Conservation (phyloP, 192 early-diverging fungal genomes). For the Coemansia sp. region DNA sequence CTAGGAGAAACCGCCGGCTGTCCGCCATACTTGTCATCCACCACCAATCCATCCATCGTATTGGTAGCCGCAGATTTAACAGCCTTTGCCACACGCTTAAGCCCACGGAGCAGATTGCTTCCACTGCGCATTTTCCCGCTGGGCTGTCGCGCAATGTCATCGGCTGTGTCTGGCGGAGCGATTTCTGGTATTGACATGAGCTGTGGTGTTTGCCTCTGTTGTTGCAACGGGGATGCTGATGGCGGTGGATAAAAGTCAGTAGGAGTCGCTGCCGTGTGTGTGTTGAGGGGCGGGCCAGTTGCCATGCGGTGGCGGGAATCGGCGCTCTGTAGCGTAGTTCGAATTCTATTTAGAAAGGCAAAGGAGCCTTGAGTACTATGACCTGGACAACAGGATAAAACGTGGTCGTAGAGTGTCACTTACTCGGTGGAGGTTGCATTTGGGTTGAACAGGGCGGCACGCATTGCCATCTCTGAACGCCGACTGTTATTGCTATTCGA, state of each 20-base stretch:
- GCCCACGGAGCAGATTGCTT: conserved; percentile 31
- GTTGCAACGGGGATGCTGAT: background rate
- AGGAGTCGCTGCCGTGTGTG: background rate
- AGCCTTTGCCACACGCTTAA: conserved; percentile 46
- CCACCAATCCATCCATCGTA: background rate
- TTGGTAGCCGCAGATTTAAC: conserved; percentile 35
- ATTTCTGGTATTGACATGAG: conserved; percentile 1
- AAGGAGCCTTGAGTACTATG: background rate
- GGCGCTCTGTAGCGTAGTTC: conserved; percentile 23
- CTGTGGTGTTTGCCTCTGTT: conserved; percentile 3
- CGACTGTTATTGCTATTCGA: conserved; percentile 15
- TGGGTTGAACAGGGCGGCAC: conserved; percentile 46
- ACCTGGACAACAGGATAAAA: background rate
- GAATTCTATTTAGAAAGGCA: conserved; percentile 18
- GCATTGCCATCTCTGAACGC: conserved; percentile 52
- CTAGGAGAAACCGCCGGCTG: conserved; percentile 13
- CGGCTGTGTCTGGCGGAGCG: background rate
- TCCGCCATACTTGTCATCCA: background rate
- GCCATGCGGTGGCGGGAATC: conserved; percentile 16
- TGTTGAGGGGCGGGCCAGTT: background rate
- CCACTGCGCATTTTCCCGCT: conserved; percentile 17
- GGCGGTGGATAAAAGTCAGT: background rate
- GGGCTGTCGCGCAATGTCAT: background rate
- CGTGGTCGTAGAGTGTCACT: background rate
- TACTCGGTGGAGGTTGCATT: conserved; percentile 32